Conservation (phyloP, 495 filamentous ascomycete genomes). For the Podospora australis region DNA sequence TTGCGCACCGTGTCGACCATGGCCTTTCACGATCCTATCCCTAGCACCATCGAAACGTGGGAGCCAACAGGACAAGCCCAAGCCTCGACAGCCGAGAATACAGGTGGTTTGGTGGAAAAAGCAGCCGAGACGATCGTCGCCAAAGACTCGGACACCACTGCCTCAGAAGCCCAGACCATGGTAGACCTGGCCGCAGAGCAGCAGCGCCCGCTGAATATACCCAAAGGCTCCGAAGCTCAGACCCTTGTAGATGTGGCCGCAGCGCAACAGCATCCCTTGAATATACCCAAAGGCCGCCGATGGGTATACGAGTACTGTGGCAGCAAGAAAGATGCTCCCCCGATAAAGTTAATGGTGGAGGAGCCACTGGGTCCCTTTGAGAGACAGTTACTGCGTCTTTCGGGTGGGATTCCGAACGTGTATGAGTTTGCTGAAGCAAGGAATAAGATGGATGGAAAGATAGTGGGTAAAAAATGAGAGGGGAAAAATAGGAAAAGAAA, state of each 20-base stretch:
- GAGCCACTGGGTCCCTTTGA: constrained; percentile 48
- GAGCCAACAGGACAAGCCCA: constrained; percentile 12
- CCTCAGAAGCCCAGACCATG: constrained; percentile 1
- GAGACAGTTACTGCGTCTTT: constrained; percentile 36
- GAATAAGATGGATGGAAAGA: constrained; percentile 1
- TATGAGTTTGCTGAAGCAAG: constrained; percentile 28
- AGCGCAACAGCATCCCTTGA: constrained; percentile 1
- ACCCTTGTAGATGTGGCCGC: constrained; percentile 4
- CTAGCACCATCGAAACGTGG: constrained; percentile 28
- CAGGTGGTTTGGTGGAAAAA: background rate
- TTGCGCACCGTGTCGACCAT: constrained; percentile 24
- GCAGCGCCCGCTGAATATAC: constrained; percentile 7
- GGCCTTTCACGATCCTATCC: constrained; percentile 30
- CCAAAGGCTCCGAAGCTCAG: background rate
- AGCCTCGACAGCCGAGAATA: background rate
- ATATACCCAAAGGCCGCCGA: constrained; percentile 22
- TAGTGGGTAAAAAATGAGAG: background rate
- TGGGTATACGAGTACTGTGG: constrained; percentile 50
- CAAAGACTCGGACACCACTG: background rate
- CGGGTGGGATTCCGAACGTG: constrained; percentile 34
- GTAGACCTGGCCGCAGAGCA: constrained; percentile 8
- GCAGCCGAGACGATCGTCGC: background rate
- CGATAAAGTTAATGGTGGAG: constrained; percentile 36
- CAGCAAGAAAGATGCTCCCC: constrained; percentile 31
- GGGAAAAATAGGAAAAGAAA: no score